These are phyloP conservation scores for Discostella pseudostelligera DNA, from an alignment of 108 stramenopile species.

Conservation along the genomic window DNA sequence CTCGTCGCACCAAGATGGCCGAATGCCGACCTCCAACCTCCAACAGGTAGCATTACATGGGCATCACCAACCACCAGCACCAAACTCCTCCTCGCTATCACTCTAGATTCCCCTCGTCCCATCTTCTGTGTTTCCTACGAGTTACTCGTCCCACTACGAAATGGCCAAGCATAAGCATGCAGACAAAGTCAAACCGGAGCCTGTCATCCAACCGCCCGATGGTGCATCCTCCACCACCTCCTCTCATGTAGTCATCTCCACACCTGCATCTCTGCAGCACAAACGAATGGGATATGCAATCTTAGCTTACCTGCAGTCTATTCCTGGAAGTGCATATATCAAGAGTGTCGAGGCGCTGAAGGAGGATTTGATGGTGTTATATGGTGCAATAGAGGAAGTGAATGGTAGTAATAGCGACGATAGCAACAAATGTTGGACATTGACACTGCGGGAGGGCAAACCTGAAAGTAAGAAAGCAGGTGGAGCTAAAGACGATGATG, in stretches of 20 bases:
- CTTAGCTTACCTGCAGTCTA: conserved; percentile 31
- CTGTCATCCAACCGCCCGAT: neutral
- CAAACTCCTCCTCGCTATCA: neutral
- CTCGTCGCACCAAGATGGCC: too few relatives aligned
- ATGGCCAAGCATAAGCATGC: conserved; percentile 14
- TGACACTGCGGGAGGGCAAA: conserved; percentile 22
- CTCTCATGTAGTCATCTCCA: conserved; percentile 10
- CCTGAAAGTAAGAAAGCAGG: neutral
- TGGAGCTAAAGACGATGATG: conserved; percentile 21
- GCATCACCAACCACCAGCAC: too few relatives aligned
- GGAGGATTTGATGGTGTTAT: conserved; percentile 42
- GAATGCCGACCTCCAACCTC: too few relatives aligned
- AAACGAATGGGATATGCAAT: conserved; percentile 47
- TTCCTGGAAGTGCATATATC: conserved; percentile 24
- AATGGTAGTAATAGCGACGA: conserved; percentile 1
- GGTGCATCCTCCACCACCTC: neutral
- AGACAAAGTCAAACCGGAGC: neutral
- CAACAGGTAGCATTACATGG: too few relatives aligned
- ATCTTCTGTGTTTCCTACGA: too few relatives aligned
- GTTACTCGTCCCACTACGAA: too few relatives aligned
- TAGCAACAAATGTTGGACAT: conserved; percentile 9
- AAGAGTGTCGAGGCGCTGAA: conserved; percentile 30
- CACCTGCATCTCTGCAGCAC: conserved; percentile 26
- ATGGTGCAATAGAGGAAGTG: conserved; percentile 15
- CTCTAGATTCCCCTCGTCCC: neutral